Evolutionary conservation across 192 early-diverging fungal genomes (phyloP).

Genomic region (Backusella sp.): DNA sequence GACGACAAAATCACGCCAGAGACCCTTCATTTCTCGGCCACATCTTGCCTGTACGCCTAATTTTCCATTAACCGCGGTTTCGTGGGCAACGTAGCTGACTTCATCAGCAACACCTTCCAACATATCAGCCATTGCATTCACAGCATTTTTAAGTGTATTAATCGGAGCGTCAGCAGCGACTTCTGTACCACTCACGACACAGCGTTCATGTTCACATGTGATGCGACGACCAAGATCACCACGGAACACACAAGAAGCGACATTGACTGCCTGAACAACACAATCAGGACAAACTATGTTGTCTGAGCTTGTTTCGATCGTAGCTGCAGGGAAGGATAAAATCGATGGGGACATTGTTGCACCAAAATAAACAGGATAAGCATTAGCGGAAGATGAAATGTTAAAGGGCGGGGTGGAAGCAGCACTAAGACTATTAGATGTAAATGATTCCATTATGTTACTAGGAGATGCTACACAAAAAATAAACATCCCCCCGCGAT

Average conservation of each 20-base stretch:
- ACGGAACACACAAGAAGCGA: constrained; percentile 44
- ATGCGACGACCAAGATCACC: constrained; percentile 48
- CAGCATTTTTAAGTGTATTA: constrained; percentile 45
- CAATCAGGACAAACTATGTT: constrained; percentile 48
- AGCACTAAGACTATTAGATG: constrained; percentile 3
- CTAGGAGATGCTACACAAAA: constrained; percentile 1
- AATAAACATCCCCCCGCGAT: not conserved
- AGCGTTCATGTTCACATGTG: constrained; percentile 39
- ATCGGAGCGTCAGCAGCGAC: constrained; percentile 29
- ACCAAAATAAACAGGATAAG: constrained; percentile 28
- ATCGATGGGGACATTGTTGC: constrained; percentile 14
- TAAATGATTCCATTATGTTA: constrained; percentile 10
- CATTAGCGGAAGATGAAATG: constrained; percentile 27
- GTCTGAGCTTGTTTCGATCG: constrained; percentile 16
- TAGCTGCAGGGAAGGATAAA: constrained; percentile 22
- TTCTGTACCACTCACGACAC: constrained; percentile 19
- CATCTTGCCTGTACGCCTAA: constrained; percentile 66
- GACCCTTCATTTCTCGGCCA: constrained; percentile 45
- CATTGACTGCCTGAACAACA: constrained; percentile 44
- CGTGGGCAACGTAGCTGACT: constrained; percentile 66
- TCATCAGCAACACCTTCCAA: constrained; percentile 54
- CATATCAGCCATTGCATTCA: constrained; percentile 63
- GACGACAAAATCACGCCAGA: constrained; percentile 55
- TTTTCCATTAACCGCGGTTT: constrained; percentile 70
- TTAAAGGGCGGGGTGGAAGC: constrained; percentile 23